Evolutionary conservation across 257 asterid species (phyloP).

Genomic region (Verbena officinalis): DNA sequence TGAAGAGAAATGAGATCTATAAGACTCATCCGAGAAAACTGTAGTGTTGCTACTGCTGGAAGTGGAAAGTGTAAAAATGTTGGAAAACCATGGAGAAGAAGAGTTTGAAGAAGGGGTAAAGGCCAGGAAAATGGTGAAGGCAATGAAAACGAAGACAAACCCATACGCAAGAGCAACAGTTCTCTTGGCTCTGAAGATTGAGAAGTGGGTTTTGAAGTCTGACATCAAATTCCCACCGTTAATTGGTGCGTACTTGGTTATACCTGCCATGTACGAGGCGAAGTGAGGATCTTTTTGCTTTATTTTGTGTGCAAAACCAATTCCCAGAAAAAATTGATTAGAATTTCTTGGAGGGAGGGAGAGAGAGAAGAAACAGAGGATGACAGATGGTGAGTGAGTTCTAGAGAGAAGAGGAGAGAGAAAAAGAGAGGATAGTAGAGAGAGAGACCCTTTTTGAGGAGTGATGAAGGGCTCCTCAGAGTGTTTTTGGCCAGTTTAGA

Average conservation of each 20-base stretch:
- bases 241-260: conserved; percentile 59
- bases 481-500: too few species aligned
- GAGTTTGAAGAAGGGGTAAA: conserved; percentile 73
- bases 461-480: too few species aligned
- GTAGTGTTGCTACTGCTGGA: not conserved
- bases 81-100: conserved; percentile 63
- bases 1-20: conserved; percentile 45
- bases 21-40: not conserved
- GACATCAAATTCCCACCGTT: conserved; percentile 56
- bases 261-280: conserved; percentile 57
- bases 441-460: too few species aligned
- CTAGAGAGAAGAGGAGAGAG: not conserved
- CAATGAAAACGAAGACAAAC: conserved; percentile 58
- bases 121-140: conserved; percentile 69
- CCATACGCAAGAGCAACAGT: conserved; percentile 52
- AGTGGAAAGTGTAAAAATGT: conserved; percentile 34
- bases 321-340: conserved; percentile 18
- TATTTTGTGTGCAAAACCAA: not conserved
- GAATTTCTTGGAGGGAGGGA: conserved; percentile 18
- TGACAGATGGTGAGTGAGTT: not conserved
- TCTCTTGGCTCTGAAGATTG: conserved; percentile 44
- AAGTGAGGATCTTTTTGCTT: not conserved
- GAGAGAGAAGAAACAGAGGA: conserved; percentile 2
- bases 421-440: not conserved
- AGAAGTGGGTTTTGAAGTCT: conserved; percentile 57